Base-by-base conservation (phyloP, 164 flowering plant genomes). In the Sedum album region DNA sequence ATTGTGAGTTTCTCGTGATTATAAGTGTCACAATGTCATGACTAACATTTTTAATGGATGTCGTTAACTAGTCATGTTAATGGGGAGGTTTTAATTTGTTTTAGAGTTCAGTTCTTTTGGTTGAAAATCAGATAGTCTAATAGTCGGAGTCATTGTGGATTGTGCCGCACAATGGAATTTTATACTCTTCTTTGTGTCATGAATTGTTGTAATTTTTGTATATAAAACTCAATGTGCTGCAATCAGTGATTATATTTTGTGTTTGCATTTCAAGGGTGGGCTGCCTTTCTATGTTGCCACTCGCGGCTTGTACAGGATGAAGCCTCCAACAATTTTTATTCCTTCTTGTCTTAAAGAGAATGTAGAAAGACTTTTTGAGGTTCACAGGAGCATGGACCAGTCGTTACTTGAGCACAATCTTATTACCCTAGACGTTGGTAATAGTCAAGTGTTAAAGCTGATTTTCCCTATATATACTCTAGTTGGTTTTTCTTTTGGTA, bases 241-340 rank as follows among this genome's bases (percentile, higher is more conserved):
- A 39, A 61, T 18, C 18, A 4, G 11, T 30, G 49, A 21, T 14
- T 36, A 70, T 44, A 11, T 30, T 17, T 26, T 67, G 44, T 72
- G 10, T 46, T 66, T 13, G 9, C 31, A 35, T 35, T 53, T 44
- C 48, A 64, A 93, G 96, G 99, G 99, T 76, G 99, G 99, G 71
- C 75, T 94, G 28, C 93, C 97, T 6, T 87, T 94, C 93, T 91
- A 94, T 75, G 99, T 91, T 76, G 99, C 97, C 36, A 88, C 96
- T 17, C 87, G 99, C 61, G 93, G 92, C 35, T 73, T 94, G 68
- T 86, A 81, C 73, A 66, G 74, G 0, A 81, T 94, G 96, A 83
- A 79, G 68, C 95, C 97, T 46, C 99, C 97, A 26, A 87, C 95
- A 51, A 82, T 94, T 64, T 55, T 94, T 74, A 88, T 94, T 20